Base-by-base conservation (phyloP, 2,329 filamentous ascomycete genomes). In the Herpomyces periplanetae region DNA sequence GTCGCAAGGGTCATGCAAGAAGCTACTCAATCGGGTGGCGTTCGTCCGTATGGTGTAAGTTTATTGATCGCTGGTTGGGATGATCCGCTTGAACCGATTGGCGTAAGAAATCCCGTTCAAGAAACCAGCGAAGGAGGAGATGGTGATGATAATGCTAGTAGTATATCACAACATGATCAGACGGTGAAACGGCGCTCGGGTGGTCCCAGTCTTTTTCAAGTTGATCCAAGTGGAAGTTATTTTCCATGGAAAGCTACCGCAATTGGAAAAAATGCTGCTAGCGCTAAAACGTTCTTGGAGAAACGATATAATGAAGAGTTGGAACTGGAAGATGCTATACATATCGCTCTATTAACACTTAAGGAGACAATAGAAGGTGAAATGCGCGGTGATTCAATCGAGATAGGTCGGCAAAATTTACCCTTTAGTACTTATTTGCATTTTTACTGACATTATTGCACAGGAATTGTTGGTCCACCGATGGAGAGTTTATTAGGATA, bases 291-390 rank as follows among this genome's bases (percentile, higher is more conserved):
- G 0, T 96, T 96, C 47, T 43, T 96, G 37, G 80, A 96, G 52
- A 96, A 96, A 60, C 53, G 80, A 42, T 96, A 91, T 45, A 88
- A 73, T 3, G 80, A 96, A 37, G 73, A 73, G 15, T 44, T 96
- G 35, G 80, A 96, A 50, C 48, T 96, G 26, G 80, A 96, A 43
- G 80, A 96, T 41, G 80, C 80, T 5, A 80, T 96, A 30, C 80
- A 96, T 42, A 96, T 96, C 45, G 80, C 80, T 24, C 52, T 96
- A 21, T 47, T 96, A 37, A 96, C 80, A 11, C 47, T 96, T 37
- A 96, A 96, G 51, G 80, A 96, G 51, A 88, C 80, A 22, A 96
- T 96, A 35, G 75, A 91, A 45, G 80, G 80, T 22, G 80, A 91
- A 46, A 91, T 91, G 75, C 91, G 75, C 30, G 75, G 75, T 26